Conservation (phyloP, 768 basidiomycete genomes). For the Cystofilobasidium capitatum region DNA sequence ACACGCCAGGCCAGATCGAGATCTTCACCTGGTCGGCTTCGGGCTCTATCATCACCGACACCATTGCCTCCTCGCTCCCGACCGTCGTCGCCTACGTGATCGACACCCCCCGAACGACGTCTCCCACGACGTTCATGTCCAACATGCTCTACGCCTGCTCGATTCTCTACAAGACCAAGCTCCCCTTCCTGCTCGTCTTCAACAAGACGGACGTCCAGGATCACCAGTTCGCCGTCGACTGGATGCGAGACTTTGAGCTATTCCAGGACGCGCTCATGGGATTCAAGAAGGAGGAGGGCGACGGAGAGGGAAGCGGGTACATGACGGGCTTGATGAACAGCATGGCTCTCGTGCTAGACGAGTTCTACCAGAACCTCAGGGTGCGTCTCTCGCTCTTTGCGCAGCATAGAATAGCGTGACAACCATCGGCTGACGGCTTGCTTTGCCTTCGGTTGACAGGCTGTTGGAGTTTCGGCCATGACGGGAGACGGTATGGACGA, state of each 20-base stretch:
- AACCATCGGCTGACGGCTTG: neutral
- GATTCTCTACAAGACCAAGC: conserved; percentile 96
- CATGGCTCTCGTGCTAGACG: conserved; percentile 95
- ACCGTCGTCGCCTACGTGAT: conserved; percentile 94
- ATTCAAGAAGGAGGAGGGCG: conserved; percentile 42
- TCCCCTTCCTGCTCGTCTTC: conserved; percentile 95
- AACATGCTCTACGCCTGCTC: conserved; percentile 99
- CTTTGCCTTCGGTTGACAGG: conserved; percentile 43
- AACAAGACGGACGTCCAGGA: conserved; percentile 89
- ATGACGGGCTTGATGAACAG: conserved; percentile 99
- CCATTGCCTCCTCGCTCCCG: conserved; percentile 83
- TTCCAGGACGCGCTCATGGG: conserved; percentile 77
- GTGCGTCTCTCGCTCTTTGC: conserved; percentile 42
- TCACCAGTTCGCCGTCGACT: conserved; percentile 85
- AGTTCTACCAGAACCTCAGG: conserved; percentile 93
- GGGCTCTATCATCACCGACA: conserved; percentile 95
- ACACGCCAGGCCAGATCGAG: conserved; percentile 98
- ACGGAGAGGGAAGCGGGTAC: conserved; percentile 74
- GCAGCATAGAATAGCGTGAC: too few relatives aligned
- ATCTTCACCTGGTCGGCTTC: conserved; percentile 99
- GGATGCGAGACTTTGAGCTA: conserved; percentile 96
- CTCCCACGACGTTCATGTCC: conserved; percentile 95
- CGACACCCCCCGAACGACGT: conserved; percentile 84
- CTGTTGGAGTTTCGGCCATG: conserved; percentile 90
- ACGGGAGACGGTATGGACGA: conserved; percentile 89